Evolutionary conservation across 2,329 filamentous ascomycete species (phyloP).

Genomic region (Pseudovirgaria hyperparasitica): DNA sequence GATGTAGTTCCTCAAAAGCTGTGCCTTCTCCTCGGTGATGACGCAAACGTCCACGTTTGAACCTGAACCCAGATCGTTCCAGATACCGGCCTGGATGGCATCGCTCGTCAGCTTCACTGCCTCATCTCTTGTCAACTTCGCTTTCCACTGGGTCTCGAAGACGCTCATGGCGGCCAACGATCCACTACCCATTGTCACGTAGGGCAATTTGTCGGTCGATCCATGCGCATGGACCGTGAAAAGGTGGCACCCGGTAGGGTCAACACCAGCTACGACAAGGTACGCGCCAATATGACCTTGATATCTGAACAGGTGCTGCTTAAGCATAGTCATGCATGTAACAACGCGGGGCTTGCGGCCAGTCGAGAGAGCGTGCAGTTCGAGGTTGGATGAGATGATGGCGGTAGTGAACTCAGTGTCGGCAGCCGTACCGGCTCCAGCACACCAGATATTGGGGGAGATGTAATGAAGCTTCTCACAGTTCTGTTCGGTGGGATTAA

Average conservation of each 20-base stretch:
- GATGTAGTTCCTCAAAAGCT: conserved; percentile 82
- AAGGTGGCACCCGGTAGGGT: conserved; percentile 86
- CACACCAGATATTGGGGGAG: conserved; percentile 97
- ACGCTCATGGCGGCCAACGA: conserved; percentile 95
- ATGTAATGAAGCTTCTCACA: conserved; percentile 99
- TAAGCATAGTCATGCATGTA: conserved; percentile 98
- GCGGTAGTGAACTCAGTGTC: conserved; percentile 99
- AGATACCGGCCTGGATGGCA: conserved; percentile 92
- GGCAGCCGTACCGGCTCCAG: conserved; percentile 90
- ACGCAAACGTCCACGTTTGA: conserved; percentile 96
- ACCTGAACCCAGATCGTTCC: conserved; percentile 93
- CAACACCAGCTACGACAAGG: conserved; percentile 90
- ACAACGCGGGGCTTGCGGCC: conserved; percentile 94
- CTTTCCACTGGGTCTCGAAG: conserved; percentile 93
- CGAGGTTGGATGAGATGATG: conserved; percentile 95
- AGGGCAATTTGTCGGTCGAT: conserved; percentile 95
- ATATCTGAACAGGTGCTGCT: conserved; percentile 98
- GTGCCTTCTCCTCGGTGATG: conserved; percentile 92
- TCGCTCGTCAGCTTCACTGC: conserved; percentile 74
- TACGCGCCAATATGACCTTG: conserved; percentile 97
- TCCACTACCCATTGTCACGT: conserved; percentile 97
- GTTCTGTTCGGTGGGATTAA: conserved; percentile 45
- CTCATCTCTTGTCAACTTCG: conserved; percentile 59
- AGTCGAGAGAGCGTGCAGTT: conserved; percentile 91
- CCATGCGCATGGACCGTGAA: conserved; percentile 99